Conservation (phyloP, 169 alveolate genomes). For the Cryptosporidium ryanae region DNA sequence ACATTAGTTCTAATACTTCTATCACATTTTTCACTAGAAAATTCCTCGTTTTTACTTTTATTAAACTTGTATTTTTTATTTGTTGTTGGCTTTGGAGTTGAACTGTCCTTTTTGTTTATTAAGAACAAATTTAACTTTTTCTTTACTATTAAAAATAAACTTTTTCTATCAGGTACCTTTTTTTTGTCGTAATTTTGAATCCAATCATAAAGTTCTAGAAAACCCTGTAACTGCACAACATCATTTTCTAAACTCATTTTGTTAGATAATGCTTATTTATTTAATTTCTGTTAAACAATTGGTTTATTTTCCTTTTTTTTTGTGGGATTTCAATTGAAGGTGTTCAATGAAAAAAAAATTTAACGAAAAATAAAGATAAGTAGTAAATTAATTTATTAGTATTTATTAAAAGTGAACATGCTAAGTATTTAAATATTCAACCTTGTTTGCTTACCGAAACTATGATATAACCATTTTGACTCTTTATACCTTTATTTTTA, state of each 20-base stretch:
- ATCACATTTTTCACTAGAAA: constrained; percentile 19
- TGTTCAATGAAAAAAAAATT: too few species aligned
- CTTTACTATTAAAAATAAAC: constrained; percentile 1
- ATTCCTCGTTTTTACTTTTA: constrained; percentile 5
- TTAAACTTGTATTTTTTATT: not conserved
- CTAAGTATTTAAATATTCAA: too few species aligned
- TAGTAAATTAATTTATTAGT: too few species aligned
- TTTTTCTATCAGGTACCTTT: constrained; percentile 46
- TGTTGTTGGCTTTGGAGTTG: not conserved
- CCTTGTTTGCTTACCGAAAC: too few species aligned
- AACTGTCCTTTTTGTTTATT: not conserved
- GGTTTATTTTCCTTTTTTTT: not conserved
- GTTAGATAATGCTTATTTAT: not conserved
- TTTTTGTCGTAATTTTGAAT: constrained; percentile 24
- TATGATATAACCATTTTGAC: too few species aligned
- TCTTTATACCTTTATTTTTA: not conserved
- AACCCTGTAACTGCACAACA: constrained; percentile 16
- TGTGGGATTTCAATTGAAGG: not conserved
- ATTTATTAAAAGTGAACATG: too few species aligned
- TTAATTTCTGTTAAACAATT: not conserved
- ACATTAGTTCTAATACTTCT: not conserved
- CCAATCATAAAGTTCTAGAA: constrained; percentile 49
- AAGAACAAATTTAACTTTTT: constrained; percentile 16
- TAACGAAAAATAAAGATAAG: too few species aligned
- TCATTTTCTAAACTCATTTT: too few species aligned